These are phyloP conservation scores for Tylopilus plumbeoviolaceoides DNA, from an alignment of 768 basidiomycete genomes.

Conservation along the genomic window DNA sequence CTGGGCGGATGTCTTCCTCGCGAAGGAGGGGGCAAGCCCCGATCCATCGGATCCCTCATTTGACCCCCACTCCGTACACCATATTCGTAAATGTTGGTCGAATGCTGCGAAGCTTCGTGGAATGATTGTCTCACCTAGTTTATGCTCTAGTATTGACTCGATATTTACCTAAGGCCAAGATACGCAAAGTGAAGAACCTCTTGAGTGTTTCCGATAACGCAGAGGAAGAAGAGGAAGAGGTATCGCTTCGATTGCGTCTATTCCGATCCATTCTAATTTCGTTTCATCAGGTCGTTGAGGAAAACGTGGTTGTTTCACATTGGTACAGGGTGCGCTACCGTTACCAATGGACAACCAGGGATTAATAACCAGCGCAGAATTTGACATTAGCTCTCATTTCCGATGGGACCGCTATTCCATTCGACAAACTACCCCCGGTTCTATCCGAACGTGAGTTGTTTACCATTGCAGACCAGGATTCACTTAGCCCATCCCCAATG, in stretches of 20 bases:
- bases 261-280: slow-evolving; percentile 5
- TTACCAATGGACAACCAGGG: neutral
- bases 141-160: slow-evolving; percentile 68
- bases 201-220: slow-evolving; percentile 42
- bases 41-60: slow-evolving; percentile 56
- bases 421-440: slow-evolving; percentile 53
- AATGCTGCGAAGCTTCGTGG: neutral
- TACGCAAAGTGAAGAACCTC: slow-evolving; percentile 81
- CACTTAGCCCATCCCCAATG: slow-evolving; percentile 8
- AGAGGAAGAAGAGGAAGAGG: slow-evolving; percentile 49
- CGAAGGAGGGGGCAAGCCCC: slow-evolving; percentile 60
- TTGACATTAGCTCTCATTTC: slow-evolving; percentile 84
- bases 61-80: slow-evolving; percentile 55
- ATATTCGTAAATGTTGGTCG: slow-evolving; percentile 68
- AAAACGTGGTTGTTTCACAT: slow-evolving; percentile 69
- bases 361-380: slow-evolving; percentile 48
- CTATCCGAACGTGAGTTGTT: slow-evolving; percentile 54
- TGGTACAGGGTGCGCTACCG: slow-evolving; percentile 64
- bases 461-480: neutral
- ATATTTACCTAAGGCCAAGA: slow-evolving; percentile 69
- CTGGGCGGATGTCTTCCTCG: slow-evolving; percentile 81
- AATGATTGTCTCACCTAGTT: slow-evolving; percentile 2
- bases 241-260: slow-evolving; percentile 16
- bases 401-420: slow-evolving; percentile 54
- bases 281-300: slow-evolving; percentile 31